Evolutionary conservation across 768 basidiomycete species (phyloP), one percentile per base, ranked within the genome.

Genomic region (Lactifluus rugatus): DNA sequence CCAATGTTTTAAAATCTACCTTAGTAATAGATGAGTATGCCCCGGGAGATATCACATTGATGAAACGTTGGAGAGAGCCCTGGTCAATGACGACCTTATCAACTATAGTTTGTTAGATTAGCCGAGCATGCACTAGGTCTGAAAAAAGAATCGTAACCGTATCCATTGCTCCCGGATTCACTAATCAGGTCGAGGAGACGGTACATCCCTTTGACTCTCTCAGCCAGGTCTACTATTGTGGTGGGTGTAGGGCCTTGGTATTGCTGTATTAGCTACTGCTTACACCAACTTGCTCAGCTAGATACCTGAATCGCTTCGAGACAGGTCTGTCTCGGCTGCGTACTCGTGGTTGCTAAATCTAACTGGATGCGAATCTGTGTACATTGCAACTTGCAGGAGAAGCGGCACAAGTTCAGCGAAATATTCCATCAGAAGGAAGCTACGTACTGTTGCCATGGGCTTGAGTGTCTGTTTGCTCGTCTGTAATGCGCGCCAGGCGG

Each of bases 81-180:
- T 81, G 79, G 2, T 72, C 71, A 32, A 84, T 83, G 67, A 84
- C 77, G 32, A 84, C 75, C 63, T 84, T 83, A 61, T 82, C 81
- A 36, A 82, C 82, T 81, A 57, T 16, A 10, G n/a, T n/a, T n/a
- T 36, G 13, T 13, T 5, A 8, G 16, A 25, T 48, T 39, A 46
- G 39, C 19, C 21, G 9, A 19, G 28, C 16, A 8, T 7, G 32
- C 5, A 3, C n/a, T n/a, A 11, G 21, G 7, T 7, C 31, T 11
- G 26, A 44, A 36, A 14, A 58, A 31, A 31, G 9, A 36, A 0
- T 8, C 58, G 71, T 58, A 60, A 80, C 81, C 81, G 3, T 81
- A 70, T 2, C 81, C 79, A 5, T 76, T 73, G 31, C 73, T 78
- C 1, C 74, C 75, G 36, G 73, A 70, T 56, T 82, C 81, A 25